Conservation (phyloP, 176 grass and related monocot genomes). For the Lolium multiflorum region DNA sequence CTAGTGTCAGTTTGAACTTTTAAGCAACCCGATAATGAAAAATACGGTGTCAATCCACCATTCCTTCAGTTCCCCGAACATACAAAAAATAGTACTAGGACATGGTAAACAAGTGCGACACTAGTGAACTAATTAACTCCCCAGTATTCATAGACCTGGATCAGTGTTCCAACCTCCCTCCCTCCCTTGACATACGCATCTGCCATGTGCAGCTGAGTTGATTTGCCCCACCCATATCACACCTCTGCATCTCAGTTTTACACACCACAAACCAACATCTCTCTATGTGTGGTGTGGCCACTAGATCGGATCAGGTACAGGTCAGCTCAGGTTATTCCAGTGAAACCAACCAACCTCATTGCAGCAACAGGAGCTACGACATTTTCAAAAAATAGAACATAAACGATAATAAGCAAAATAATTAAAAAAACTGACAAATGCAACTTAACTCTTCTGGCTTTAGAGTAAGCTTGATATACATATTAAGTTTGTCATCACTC, state of each 20-base stretch:
- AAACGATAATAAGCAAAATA: too few relatives aligned
- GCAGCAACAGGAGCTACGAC: neutral
- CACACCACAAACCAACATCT: too few relatives aligned
- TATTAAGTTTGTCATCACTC: neutral
- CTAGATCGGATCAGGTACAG: neutral
- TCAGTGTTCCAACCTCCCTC: neutral
- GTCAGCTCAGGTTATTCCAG: neutral
- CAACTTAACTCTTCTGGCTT: neutral
- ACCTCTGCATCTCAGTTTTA: neutral
- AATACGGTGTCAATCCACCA: too few relatives aligned
- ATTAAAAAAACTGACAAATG: neutral
- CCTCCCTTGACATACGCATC: neutral
- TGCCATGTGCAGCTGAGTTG: constrained; percentile 20
- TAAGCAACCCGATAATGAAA: too few relatives aligned
- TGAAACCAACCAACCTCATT: neutral
- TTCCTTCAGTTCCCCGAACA: too few relatives aligned
- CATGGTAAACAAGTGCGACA: too few relatives aligned
- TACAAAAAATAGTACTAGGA: too few relatives aligned
- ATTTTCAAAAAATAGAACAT: neutral
- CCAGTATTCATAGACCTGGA: neutral
- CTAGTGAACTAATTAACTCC: neutral
- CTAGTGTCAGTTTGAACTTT: too few relatives aligned
- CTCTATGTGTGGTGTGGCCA: too few relatives aligned
- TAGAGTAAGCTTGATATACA: neutral
- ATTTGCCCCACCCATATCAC: neutral